A percentile compares a stretch with the other conserved stretches of the same genome.
Conservation (phyloP, 2,329 filamentous ascomycete species). For the Tolypocladium tropicale region DNA sequence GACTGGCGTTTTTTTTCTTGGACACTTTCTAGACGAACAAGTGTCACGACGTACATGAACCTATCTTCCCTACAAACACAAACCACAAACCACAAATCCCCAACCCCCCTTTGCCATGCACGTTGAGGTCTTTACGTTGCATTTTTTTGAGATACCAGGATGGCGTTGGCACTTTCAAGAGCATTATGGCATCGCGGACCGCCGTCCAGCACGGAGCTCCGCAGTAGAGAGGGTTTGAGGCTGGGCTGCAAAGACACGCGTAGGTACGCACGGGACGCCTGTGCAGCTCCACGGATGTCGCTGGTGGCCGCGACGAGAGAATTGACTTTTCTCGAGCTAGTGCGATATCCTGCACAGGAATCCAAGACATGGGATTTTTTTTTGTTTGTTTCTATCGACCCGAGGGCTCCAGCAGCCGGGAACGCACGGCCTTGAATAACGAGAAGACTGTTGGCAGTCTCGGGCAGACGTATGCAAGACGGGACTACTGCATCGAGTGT, state of each 20-base stretch:
- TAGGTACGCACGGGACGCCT: background rate
- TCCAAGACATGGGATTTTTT: background rate
- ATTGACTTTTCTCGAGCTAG: background rate
- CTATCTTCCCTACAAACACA: conserved; percentile 8
- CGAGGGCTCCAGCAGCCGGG: background rate
- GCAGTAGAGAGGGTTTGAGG: background rate
- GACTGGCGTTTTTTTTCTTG: conserved; percentile 5
- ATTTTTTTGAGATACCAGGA: conserved; percentile 29
- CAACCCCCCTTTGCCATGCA: background rate
- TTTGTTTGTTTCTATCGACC: background rate
- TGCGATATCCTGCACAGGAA: background rate
- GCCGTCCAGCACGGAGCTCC: background rate
- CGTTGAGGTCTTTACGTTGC: conserved; percentile 14
- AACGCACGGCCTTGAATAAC: background rate
- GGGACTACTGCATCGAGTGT: background rate
- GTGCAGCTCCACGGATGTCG: background rate
- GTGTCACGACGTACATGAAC: conserved; percentile 22
- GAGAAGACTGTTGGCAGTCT: background rate
- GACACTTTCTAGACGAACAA: conserved; percentile 13
- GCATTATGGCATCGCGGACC: background rate
- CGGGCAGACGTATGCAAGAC: background rate
- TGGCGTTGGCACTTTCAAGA: conserved; percentile 19
- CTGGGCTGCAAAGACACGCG: background rate
- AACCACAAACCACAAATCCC: background rate
- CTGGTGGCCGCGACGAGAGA: background rate